phyloP scores from a whole-genome alignment of 768 basidiomycete species.

The Mycena vitilis region DNA sequence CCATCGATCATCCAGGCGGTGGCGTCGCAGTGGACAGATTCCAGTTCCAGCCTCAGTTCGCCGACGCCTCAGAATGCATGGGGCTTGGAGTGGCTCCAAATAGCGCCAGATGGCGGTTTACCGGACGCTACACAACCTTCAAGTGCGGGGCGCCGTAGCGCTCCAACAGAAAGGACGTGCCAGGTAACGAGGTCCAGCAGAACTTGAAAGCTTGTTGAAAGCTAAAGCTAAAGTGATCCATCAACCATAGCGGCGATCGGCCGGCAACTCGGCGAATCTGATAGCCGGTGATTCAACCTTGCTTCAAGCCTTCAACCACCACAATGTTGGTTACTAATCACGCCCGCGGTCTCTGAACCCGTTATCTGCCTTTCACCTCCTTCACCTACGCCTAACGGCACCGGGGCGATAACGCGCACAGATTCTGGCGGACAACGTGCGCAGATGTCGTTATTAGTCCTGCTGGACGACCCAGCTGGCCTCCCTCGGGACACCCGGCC shows the following conservation, averaged over 20 bases:
- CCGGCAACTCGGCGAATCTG: constrained; percentile 7
- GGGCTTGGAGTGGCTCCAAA: no score
- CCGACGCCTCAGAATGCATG: no score
- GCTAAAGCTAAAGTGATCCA: neutral
- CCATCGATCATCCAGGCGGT: constrained; percentile 15
- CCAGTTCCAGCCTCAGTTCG: neutral
- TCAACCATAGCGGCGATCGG: neutral
- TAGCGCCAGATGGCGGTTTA: no score
- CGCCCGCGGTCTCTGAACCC: neutral
- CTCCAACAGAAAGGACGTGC: constrained; percentile 14
- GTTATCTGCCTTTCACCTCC: constrained; percentile 9
- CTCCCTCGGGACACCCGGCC: neutral
- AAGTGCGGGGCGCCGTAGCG: neutral
- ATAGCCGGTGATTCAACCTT: constrained; percentile 9
- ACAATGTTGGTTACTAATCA: neutral
- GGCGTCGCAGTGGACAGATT: constrained; percentile 1
- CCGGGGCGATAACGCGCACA: neutral
- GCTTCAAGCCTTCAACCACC: neutral
- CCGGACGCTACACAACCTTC: neutral
- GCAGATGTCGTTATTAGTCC: neutral
- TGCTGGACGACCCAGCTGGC: constrained; percentile 1
- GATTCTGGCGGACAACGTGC: neutral
- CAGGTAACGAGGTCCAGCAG: constrained; percentile 6
- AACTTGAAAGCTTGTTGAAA: neutral
- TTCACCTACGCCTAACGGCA: constrained; percentile 4